phyloP scores from a whole-genome alignment of 208 protist genomes.

The Trypanosoma congolense region DNA sequence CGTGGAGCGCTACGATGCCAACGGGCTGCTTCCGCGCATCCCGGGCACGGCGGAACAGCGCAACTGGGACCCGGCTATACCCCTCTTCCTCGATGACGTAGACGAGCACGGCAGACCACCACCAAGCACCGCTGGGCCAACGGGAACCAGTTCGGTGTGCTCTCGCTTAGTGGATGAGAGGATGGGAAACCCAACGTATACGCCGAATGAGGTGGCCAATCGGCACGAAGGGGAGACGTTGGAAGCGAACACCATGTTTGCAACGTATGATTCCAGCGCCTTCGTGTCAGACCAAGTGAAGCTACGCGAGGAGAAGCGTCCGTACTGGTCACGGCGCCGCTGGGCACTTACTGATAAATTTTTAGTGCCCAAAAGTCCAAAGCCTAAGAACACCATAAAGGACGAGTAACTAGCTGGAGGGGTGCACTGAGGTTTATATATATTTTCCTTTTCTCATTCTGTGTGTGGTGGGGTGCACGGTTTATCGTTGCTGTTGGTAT shows the following conservation, averaged over 20 bases:
- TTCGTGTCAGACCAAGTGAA: conserved; percentile 58
- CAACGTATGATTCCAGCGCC: conserved; percentile 63
- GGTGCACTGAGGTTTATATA: too few species aligned
- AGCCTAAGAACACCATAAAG: conserved; percentile 87
- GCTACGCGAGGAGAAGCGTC: conserved; percentile 31
- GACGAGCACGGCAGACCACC: conserved; percentile 72
- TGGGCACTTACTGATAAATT: conserved; percentile 85
- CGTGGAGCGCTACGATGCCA: conserved; percentile 66
- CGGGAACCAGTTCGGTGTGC: conserved; percentile 13
- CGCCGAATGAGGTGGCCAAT: conserved; percentile 58
- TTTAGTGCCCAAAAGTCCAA: conserved; percentile 74
- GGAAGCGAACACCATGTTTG: conserved; percentile 83
- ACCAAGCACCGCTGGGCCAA: conserved; percentile 3
- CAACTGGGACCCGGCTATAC: conserved; percentile 84
- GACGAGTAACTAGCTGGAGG: conserved; percentile 41
- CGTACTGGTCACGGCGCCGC: conserved; percentile 78
- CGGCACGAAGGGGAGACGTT: conserved; percentile 58
- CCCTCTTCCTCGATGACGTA: conserved; percentile 82
- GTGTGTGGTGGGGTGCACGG: too few species aligned
- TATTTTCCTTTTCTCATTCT: too few species aligned
- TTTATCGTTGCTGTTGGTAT: too few species aligned
- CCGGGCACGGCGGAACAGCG: conserved; percentile 79
- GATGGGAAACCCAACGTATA: conserved; percentile 17
- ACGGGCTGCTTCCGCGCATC: conserved; percentile 64
- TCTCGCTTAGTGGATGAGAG: conserved; percentile 49